phyloP scores from a whole-genome alignment of 2,329 filamentous ascomycete species.

The Aspergillus viridinutans region DNA sequence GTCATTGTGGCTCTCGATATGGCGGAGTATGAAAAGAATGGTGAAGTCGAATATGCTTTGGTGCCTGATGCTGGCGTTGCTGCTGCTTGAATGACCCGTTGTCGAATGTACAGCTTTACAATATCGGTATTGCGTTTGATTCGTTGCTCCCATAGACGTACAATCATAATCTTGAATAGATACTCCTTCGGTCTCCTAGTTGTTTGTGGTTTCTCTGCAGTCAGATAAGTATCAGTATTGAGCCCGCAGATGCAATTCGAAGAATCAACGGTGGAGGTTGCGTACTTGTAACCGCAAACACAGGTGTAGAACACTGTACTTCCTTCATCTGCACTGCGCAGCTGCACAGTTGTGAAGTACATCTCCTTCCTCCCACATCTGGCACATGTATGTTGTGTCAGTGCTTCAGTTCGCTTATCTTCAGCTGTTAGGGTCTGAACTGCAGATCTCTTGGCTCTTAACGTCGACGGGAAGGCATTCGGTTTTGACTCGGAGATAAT shows the following conservation, averaged over 20 bases:
- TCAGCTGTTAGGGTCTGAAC: slow-evolving; percentile 76
- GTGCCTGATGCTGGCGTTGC: slow-evolving; percentile 58
- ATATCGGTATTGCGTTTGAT: slow-evolving; percentile 12
- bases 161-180: slow-evolving; percentile 15
- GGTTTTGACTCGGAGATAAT: slow-evolving; percentile 82
- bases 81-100: slow-evolving; percentile 24
- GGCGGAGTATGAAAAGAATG: slow-evolving; percentile 91
- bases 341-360: slow-evolving; percentile 76
- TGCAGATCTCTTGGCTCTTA: slow-evolving; percentile 80
- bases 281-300: slow-evolving; percentile 79
- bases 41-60: slow-evolving; percentile 85
- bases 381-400: slow-evolving; percentile 66
- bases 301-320: slow-evolving; percentile 88
- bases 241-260: neutral
- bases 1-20: slow-evolving; percentile 95
- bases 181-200: slow-evolving; percentile 21
- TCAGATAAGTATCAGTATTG: slow-evolving; percentile 15
- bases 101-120: slow-evolving; percentile 6
- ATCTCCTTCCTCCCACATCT: slow-evolving; percentile 80
- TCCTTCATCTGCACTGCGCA: slow-evolving; percentile 91
- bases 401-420: slow-evolving; percentile 70
- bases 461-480: slow-evolving; percentile 82
- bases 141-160: slow-evolving; percentile 23
- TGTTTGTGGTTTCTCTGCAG: slow-evolving; percentile 34
- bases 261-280: neutral